Evolutionary conservation across 345 rosid species (phyloP), one percentile per base, ranked within the genome.

Genomic region (Reutealis trisperma): DNA sequence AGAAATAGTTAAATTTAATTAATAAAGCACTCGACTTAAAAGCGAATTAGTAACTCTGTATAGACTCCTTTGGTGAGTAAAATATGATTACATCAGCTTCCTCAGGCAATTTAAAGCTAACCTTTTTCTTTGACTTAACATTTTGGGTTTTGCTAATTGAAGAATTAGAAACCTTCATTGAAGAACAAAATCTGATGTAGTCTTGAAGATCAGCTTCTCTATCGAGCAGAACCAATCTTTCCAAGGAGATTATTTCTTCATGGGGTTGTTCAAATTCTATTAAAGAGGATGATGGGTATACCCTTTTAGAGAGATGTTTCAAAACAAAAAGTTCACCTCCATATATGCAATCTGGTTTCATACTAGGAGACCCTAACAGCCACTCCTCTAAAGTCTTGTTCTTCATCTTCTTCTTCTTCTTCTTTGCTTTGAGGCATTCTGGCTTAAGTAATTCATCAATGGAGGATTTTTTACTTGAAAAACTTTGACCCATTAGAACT

Each of bases 21-120:
- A 27, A 27, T 27, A 27, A 27, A 1, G 1, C 30, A 27, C 30
- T 27, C 30, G 30, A 27, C 30, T 27, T 27, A 27, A 27, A 27
- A 27, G 30, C n/a, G n/a, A n/a, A n/a, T 16, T 54, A 8, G 7
- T 54, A 54, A 54, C 16, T 52, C 16, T 30, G 16, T 5, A 27
- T 14, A 34, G 71, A 19, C 21, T 78, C 51, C 5, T 24, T 21
- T 16, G 89, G 82, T 8, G 83, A 86, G 78, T 83, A 67, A 63
- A 85, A 83, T 2, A 82, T 8, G 71, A 78, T 59, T 59, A 80
- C 71, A 21, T 86, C 87, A 58, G 82, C 64, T 54, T 85, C 86
- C 27, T 83, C 83, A 0, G 88, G 88, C 75, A 73, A 60, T 81
- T 63, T 86, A 78, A 88, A 86, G 77, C 80, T 82, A 30, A 88